phyloP scores from a whole-genome alignment of 768 basidiomycete genomes.

The Trametes punicea region DNA sequence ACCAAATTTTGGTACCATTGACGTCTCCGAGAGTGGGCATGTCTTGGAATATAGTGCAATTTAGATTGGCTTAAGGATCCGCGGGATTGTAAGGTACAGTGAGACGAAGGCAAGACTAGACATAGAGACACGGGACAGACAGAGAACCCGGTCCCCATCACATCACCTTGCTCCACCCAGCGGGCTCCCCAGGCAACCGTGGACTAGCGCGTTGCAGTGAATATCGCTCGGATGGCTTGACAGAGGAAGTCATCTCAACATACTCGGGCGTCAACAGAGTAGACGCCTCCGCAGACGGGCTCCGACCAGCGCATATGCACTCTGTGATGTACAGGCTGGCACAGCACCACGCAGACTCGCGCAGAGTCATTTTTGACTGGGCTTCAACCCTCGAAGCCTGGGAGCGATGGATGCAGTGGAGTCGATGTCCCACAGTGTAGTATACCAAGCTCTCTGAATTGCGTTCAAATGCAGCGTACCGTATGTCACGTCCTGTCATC shows the following conservation, averaged over 20 bases:
- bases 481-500: too few species aligned
- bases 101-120: neutral
- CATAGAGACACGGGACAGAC: too few species aligned
- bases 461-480: too few species aligned
- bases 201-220: neutral
- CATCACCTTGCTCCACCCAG: too few species aligned
- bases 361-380: neutral
- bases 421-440: too few species aligned
- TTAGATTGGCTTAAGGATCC: too few species aligned
- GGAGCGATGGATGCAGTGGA: too few species aligned
- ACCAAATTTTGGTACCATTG: neutral
- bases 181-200: too few species aligned
- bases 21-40: neutral
- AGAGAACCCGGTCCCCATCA: too few species aligned
- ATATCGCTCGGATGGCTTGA: neutral
- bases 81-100: neutral
- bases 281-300: neutral
- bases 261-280: neutral
- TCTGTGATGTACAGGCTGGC: neutral
- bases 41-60: neutral
- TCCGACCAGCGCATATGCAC: neutral
- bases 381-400: too few species aligned
- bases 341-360: neutral
- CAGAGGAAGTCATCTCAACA: neutral
- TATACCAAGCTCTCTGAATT: too few species aligned